phyloP scores from a whole-genome alignment of 345 rosid species.

The Ceriops tagal region DNA sequence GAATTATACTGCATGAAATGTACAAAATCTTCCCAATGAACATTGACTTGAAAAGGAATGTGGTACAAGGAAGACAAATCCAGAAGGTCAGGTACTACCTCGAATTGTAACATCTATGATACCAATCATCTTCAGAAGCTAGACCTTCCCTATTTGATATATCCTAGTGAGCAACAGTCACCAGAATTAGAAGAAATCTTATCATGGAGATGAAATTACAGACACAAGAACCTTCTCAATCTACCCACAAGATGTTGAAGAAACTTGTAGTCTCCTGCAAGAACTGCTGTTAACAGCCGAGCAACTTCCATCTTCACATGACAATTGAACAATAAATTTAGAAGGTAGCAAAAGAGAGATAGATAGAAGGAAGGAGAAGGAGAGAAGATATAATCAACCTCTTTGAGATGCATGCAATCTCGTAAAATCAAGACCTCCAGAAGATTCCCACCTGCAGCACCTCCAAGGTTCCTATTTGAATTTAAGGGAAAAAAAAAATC shows the following conservation, averaged over 20 bases:
- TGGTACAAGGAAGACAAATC: constrained; percentile 4
- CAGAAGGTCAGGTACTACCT: constrained; percentile 36
- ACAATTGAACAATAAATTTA: constrained; percentile 5
- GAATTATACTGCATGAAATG: constrained; percentile 49
- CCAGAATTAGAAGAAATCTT: constrained; percentile 16
- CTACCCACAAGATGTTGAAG: constrained; percentile 62
- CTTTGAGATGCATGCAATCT: constrained; percentile 71
- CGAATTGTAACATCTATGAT: constrained; percentile 46
- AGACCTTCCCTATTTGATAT: constrained; percentile 73
- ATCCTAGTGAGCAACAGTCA: constrained; percentile 41
- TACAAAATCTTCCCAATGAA: constrained; percentile 8
- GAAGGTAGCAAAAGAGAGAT: not conserved
- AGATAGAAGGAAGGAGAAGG: not conserved
- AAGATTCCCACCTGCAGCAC: constrained; percentile 42
- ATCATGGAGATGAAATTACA: not conserved
- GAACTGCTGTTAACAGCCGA: constrained; percentile 50
- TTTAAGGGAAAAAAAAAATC: not conserved
- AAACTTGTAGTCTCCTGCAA: constrained; percentile 66
- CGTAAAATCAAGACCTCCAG: constrained; percentile 71
- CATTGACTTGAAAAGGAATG: not conserved
- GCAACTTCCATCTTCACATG: constrained; percentile 62
- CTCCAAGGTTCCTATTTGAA: constrained; percentile 54
- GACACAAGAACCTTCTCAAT: constrained; percentile 13
- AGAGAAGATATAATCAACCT: constrained; percentile 37
- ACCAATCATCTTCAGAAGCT: constrained; percentile 57